A percentile compares a stretch with the other conserved stretches of the same genome.
phyloP scores from a whole-genome alignment of 176 grass and related monocot species.

The bread wheat (Triticum aestivum) region IWGSC_CS_RefSeq_v2.1 NC_057807.1:229822024-229822523 shows the following conservation, averaged over 20 bases:
- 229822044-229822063: slow-evolving; percentile 58
- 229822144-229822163: not conserved
- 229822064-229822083: slow-evolving; percentile 37
- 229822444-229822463: slow-evolving; percentile 8
- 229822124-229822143: slow-evolving; percentile 62
- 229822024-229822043: slow-evolving; percentile 63
- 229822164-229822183: not conserved
- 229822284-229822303: slow-evolving; percentile 71
- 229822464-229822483: not conserved
- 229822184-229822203: not conserved
- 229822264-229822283: slow-evolving; percentile 79
- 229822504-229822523: not conserved
- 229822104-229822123: slow-evolving; percentile 68
- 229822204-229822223: slow-evolving; percentile 30
- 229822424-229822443: not conserved
- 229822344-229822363: slow-evolving; percentile 64
- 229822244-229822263: slow-evolving; percentile 69
- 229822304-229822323: slow-evolving; percentile 74
- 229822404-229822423: not conserved
- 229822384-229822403: not conserved
- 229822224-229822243: slow-evolving; percentile 74
- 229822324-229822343: slow-evolving; percentile 78
- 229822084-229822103: slow-evolving; percentile 46
- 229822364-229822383: slow-evolving; percentile 62
- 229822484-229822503: not conserved